phyloP scores from a whole-genome alignment of 2,329 filamentous ascomycete species.

The Decorospora gaudefroyi region DNA sequence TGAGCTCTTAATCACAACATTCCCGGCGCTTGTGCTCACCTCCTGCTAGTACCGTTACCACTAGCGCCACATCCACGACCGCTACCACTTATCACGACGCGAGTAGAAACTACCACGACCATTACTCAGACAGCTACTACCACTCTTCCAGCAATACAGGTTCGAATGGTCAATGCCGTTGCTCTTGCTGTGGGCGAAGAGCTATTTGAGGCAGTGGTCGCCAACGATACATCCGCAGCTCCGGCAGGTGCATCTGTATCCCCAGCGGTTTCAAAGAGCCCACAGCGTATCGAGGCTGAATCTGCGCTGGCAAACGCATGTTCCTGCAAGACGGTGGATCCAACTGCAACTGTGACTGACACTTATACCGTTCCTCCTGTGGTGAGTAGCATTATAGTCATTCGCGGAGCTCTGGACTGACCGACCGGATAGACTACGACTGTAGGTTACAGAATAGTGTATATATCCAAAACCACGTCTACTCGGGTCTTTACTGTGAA shows the following conservation, averaged over 20 bases:
- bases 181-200: constrained; percentile 20
- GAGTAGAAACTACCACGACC: constrained; percentile 30
- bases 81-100: constrained; percentile 24
- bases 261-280: constrained; percentile 15
- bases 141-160: constrained; percentile 18
- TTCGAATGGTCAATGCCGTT: constrained; percentile 23
- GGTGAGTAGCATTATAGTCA: constrained; percentile 23
- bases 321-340: constrained; percentile 36
- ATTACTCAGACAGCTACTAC: constrained; percentile 28
- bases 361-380: constrained; percentile 31
- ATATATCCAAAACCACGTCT: constrained; percentile 14
- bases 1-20: constrained; percentile 14
- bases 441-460: constrained; percentile 22
- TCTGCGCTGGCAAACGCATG: constrained; percentile 37
- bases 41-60: constrained; percentile 29
- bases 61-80: constrained; percentile 22
- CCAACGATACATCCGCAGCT: constrained; percentile 15
- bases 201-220: constrained; percentile 31
- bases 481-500: constrained; percentile 16
- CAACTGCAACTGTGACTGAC: constrained; percentile 35
- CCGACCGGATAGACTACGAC: constrained; percentile 18
- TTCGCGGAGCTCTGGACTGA: constrained; percentile 1
- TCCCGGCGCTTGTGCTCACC: constrained; percentile 7
- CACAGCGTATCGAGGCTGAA: constrained; percentile 23
- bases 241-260: constrained; percentile 1